Evolutionary conservation across 1,139 yeast species (phyloP).

Genomic region (Saccharomycopsis crataegensis): DNA sequence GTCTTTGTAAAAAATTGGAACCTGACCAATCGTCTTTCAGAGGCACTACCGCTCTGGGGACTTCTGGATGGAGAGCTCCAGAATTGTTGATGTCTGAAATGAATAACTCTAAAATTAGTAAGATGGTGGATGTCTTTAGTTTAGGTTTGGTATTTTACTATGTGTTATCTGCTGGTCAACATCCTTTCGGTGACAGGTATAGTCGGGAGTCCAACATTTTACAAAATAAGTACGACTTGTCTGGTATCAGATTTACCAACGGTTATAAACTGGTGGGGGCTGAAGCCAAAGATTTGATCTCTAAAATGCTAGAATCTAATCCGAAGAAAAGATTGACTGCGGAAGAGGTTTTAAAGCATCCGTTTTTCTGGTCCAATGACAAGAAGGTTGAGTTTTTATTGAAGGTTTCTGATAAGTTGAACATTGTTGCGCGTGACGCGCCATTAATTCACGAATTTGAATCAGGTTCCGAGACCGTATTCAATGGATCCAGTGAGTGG

Average conservation of each 20-base stretch:
- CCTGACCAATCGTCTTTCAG: constrained; percentile 89
- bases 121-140: constrained; percentile 90
- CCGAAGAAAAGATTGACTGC: constrained; percentile 76
- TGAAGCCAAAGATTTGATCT: constrained; percentile 69
- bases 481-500: constrained; percentile 61
- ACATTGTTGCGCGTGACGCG: constrained; percentile 76
- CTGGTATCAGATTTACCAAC: constrained; percentile 31
- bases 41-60: constrained; percentile 95
- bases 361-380: constrained; percentile 76
- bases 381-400: constrained; percentile 75
- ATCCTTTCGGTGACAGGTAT: constrained; percentile 90
- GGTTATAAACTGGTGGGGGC: not conserved
- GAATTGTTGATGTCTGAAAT: constrained; percentile 53
- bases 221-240: constrained; percentile 56
- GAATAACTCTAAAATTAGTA: constrained; percentile 58
- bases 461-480: constrained; percentile 19
- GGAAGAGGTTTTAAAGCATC: constrained; percentile 62
- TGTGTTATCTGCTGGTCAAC: constrained; percentile 75
- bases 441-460: constrained; percentile 56
- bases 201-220: constrained; percentile 84
- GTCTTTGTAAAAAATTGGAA: constrained; percentile 86
- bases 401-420: constrained; percentile 86
- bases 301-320: constrained; percentile 60
- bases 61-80: constrained; percentile 98
- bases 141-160: constrained; percentile 92